phyloP scores from a whole-genome alignment of 805 yeast species.

The Sugiyamaella lignohabitans region DNA sequence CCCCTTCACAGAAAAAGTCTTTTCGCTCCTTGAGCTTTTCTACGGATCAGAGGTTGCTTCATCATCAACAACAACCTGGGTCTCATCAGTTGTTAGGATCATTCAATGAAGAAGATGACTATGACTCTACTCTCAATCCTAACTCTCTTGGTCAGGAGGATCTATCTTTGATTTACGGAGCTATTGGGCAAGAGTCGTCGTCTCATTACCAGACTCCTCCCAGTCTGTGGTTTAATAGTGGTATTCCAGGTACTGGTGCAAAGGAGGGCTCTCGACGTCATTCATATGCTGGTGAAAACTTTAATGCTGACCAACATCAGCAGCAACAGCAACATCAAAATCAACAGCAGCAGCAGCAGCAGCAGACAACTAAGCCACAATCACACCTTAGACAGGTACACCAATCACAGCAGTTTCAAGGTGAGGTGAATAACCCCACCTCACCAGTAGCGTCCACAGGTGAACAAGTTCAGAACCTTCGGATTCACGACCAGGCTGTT shows the following conservation, averaged over 20 bases:
- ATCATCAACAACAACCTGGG: conserved; percentile 11
- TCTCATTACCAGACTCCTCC: background rate
- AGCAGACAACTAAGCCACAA: background rate
- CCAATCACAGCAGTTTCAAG: background rate
- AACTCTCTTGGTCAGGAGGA: too few relatives aligned
- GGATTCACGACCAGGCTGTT: background rate
- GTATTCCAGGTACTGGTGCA: background rate
- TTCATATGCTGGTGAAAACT: conserved; percentile 20
- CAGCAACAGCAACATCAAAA: conserved; percentile 1
- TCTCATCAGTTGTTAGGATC: conserved; percentile 16
- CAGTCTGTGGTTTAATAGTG: background rate
- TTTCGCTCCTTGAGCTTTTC: conserved; percentile 15
- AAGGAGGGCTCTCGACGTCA: conserved; percentile 22
- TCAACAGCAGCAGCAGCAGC: conserved; percentile 3
- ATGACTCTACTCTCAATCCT: background rate
- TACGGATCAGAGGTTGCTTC: conserved; percentile 8
- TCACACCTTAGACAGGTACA: background rate
- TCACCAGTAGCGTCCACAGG: conserved; percentile 4
- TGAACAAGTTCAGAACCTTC: background rate
- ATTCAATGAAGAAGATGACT: conserved; percentile 16
- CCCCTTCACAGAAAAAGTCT: conserved; percentile 11
- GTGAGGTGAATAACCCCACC: background rate
- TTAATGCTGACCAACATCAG: background rate
- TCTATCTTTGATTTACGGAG: background rate
- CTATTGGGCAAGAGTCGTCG: too few relatives aligned